Percentiles rank a stretch among this genome's conserved stretches.
These are phyloP conservation scores for Mollisia scopiformis DNA, from an alignment of 2,329 filamentous ascomycete genomes.

Conservation along the genomic window DNA sequence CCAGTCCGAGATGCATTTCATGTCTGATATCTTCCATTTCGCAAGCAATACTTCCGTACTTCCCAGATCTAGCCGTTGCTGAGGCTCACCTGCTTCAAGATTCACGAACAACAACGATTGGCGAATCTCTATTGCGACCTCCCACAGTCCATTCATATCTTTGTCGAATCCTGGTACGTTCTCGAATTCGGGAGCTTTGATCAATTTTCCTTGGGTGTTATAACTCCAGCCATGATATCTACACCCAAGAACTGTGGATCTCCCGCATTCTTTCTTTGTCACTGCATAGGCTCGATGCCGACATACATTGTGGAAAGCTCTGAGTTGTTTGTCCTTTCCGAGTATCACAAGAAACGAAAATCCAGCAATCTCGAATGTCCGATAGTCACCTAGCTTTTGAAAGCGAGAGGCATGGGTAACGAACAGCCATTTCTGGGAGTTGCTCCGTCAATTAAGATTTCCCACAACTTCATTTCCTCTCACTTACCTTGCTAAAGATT, in stretches of 20 bases:
- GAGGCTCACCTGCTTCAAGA: conserved; percentile 19
- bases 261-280: conserved; percentile 33
- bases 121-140: conserved; percentile 23
- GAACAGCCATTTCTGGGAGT: conserved; percentile 31
- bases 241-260: conserved; percentile 33
- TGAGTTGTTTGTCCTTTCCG: conserved; percentile 31
- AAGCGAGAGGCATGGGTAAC: conserved; percentile 31
- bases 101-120: conserved; percentile 32
- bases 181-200: conserved; percentile 36
- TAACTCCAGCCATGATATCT: conserved; percentile 37
- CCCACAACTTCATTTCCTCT: background rate
- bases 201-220: conserved; percentile 31
- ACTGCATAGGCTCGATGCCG: conserved; percentile 35
- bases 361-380: conserved; percentile 31
- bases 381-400: conserved; percentile 35
- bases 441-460: background rate
- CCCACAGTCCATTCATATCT: conserved; percentile 31
- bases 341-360: conserved; percentile 34
- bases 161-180: conserved; percentile 33
- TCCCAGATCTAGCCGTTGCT: conserved; percentile 1
- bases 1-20: conserved; percentile 28
- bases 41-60: conserved; percentile 1
- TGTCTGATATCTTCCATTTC: conserved; percentile 13
- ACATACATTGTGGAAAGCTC: conserved; percentile 36
- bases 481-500: conserved; percentile 33